Conservation (phyloP, 2,329 filamentous ascomycete genomes). For the Canariomyces notabilis region DNA sequence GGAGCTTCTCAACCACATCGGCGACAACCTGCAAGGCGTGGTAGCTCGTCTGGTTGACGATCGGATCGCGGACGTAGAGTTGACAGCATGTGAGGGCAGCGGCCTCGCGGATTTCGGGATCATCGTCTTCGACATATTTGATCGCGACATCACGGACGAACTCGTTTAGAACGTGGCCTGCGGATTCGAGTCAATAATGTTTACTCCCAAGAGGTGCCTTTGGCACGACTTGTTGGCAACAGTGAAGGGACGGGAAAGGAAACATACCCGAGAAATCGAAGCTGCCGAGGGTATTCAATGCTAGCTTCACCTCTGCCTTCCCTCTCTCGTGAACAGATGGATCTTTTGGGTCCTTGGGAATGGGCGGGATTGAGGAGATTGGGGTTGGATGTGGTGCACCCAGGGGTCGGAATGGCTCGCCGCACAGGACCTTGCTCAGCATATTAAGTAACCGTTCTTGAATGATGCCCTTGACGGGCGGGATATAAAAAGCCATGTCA, state of each 20-base stretch:
- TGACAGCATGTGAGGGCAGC: conserved; percentile 97
- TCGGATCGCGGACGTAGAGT: conserved; percentile 92
- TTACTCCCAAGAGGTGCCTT: not conserved
- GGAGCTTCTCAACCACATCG: conserved; percentile 93
- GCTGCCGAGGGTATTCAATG: conserved; percentile 91
- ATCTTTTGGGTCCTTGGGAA: conserved; percentile 82
- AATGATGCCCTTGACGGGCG: conserved; percentile 85
- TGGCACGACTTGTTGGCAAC: not conserved
- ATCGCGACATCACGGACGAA: conserved; percentile 98
- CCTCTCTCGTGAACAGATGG: conserved; percentile 72
- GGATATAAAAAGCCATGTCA: conserved; percentile 98
- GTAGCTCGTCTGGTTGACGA: conserved; percentile 95
- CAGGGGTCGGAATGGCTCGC: conserved; percentile 84
- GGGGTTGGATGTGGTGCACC: conserved; percentile 82
- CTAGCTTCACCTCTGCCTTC: conserved; percentile 85
- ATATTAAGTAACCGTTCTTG: conserved; percentile 93
- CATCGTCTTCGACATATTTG: conserved; percentile 95
- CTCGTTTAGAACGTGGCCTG: conserved; percentile 89
- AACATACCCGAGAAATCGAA: conserved; percentile 78
- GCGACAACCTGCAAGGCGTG: conserved; percentile 96
- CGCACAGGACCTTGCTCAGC: conserved; percentile 88
- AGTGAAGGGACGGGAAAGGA: too few species aligned
- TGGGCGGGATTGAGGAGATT: conserved; percentile 74
- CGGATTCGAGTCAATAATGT: conserved; percentile 18
- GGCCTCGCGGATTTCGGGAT: conserved; percentile 86